These are phyloP conservation scores for Claviceps purpurea DNA, from an alignment of 2,329 filamentous ascomycete species.

Conservation along the genomic window DNA sequence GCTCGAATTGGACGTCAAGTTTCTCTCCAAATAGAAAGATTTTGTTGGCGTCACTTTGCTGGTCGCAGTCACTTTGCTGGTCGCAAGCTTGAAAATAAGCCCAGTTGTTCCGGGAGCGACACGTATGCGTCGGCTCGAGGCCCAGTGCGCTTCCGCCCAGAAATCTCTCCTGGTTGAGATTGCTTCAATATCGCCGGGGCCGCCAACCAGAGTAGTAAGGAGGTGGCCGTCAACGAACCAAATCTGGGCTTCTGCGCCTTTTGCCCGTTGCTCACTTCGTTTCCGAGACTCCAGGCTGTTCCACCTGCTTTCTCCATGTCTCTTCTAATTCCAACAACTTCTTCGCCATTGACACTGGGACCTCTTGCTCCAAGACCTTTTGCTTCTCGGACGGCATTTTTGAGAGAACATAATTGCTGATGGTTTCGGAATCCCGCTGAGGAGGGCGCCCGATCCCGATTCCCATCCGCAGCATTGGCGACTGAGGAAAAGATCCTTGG, in stretches of 20 bases:
- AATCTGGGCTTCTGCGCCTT: not conserved
- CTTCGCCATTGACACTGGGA: slow-evolving; percentile 37
- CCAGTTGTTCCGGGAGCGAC: not conserved
- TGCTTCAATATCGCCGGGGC: not conserved
- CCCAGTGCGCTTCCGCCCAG: not conserved
- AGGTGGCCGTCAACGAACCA: not conserved
- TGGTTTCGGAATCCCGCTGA: slow-evolving; percentile 50
- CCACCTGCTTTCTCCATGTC: too few species aligned
- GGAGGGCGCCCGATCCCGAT: slow-evolving; percentile 79
- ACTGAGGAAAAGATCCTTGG: slow-evolving; percentile 24
- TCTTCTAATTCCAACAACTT: slow-evolving; percentile 26
- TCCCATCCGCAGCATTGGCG: slow-evolving; percentile 48
- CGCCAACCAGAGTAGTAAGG: not conserved
- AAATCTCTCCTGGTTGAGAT: not conserved
- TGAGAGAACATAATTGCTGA: slow-evolving; percentile 65
- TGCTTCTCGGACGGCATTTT: slow-evolving; percentile 45
- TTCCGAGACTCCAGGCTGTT: slow-evolving; percentile 18
- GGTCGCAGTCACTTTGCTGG: too few species aligned
- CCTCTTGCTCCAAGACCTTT: slow-evolving; percentile 34
- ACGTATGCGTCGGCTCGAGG: not conserved
- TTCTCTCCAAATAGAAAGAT: too few species aligned
- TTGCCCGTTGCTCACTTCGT: slow-evolving; percentile 21
- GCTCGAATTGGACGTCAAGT: too few species aligned
- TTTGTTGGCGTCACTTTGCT: too few species aligned
- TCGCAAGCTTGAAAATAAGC: not conserved